Evolutionary conservation across 768 basidiomycete genomes (phyloP), one percentile per base, ranked within the genome.

Genomic region (Suillus subaureus): DNA sequence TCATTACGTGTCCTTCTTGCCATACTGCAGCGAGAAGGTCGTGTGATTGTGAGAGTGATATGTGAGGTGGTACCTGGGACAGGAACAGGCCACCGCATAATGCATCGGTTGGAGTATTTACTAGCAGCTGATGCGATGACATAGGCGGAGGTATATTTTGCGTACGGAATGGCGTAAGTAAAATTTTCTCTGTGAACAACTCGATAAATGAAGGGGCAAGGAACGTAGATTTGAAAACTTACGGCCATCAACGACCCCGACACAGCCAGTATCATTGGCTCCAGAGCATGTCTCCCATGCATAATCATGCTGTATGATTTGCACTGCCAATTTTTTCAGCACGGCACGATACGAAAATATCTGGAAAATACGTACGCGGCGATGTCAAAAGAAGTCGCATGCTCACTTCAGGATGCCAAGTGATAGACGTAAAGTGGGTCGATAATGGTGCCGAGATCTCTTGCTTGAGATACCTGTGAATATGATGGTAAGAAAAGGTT

Each of bases 131-230:
- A 69, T 84, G 82, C 1, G 94, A 90, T 1, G 89, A 92, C 94
- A 97, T 96, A 0, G 97, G 97, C n/a, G 97, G 97, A n/a, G 97
- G 97, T 6, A 97, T 85, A 73, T 97, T 98, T 78, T 97, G 93
- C 0, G 87, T 85, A 47, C 96, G 86, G 84, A 99, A 99, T 18
- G 97, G 93, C 2, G 97, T 99, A 47, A 99, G 80, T 4, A 96
- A 85, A 64, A 94, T 79, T 26, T 80, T 81, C 2, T 87, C 96
- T 97, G 74, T 52, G 33, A 21, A 55, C 43, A 16, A 39, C 63
- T 64, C 16, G 21, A 64, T 52, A 7, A 31, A 61, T 18, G 52
- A 54, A 58, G 61, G 28, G 12, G 7, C 40, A 49, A 23, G 11
- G 35, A 37, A 23, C 39, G 37, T 21, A 52, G 40, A 55, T 49